phyloP scores from a whole-genome alignment of 441 rosid genomes.

The Jatropha podagrica region DNA sequence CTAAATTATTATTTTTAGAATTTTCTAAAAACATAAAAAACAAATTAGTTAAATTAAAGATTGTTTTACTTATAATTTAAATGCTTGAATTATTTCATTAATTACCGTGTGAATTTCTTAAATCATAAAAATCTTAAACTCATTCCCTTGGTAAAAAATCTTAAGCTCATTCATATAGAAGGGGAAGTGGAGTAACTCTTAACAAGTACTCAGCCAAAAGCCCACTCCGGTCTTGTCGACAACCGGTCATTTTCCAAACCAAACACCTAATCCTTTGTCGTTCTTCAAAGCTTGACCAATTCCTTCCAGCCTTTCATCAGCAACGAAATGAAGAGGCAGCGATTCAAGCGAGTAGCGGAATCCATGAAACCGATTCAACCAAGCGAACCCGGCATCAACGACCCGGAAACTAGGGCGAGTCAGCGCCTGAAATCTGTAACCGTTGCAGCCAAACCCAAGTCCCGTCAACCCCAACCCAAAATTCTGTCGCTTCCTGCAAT shows the following conservation, averaged over 20 bases:
- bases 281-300: neutral
- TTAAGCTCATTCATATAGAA: no score
- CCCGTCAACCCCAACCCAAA: constrained; percentile 12
- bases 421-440: constrained; percentile 28
- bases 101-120: no score
- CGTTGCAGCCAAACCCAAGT: constrained; percentile 17
- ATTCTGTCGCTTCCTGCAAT: neutral
- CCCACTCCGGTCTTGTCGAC: neutral
- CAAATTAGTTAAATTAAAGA: no score
- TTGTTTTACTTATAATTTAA: no score
- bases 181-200: no score
- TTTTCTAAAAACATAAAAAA: no score
- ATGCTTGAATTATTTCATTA: no score
- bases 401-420: constrained; percentile 17
- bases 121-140: no score
- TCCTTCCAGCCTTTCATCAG: neutral
- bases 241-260: neutral
- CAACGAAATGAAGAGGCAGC: constrained; percentile 30
- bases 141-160: no score
- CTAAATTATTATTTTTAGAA: no score
- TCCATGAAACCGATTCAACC: constrained; percentile 19
- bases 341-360: constrained; percentile 40
- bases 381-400: constrained; percentile 7
- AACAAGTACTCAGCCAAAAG: constrained; percentile 17
- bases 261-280: constrained; percentile 4